These are phyloP conservation scores for Plasmodium malariae DNA, from an alignment of 169 alveolate genomes.

Conservation along the genomic window DNA sequence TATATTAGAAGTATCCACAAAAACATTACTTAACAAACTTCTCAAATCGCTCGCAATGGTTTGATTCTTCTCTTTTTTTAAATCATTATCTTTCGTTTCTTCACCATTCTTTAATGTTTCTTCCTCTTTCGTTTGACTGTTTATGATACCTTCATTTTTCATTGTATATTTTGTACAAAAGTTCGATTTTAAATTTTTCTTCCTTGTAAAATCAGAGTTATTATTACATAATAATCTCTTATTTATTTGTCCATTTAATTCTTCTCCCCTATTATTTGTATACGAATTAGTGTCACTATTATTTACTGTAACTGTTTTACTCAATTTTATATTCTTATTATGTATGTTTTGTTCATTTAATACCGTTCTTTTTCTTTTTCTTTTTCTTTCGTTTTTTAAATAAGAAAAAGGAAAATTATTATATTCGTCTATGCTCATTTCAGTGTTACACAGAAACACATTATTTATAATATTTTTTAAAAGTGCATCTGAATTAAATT, in stretches of 20 bases:
- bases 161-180: background rate
- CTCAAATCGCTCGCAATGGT: background rate
- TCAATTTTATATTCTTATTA: conserved; percentile 2
- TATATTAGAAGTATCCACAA: background rate
- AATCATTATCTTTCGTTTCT: background rate
- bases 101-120: background rate
- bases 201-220: too few species aligned
- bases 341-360: conserved; percentile 1
- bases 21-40: conserved; percentile 8
- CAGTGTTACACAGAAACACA: background rate
- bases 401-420: background rate
- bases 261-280: background rate
- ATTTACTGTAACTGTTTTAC: conserved; percentile 28
- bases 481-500: background rate
- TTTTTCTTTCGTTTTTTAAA: conserved; percentile 11
- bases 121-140: background rate
- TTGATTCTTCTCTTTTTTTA: conserved; percentile 8
- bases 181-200: too few species aligned
- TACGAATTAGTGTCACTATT: conserved; percentile 25
- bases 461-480: conserved; percentile 25
- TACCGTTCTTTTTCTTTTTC: conserved; percentile 17
- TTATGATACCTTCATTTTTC: background rate
- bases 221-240: too few species aligned
- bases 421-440: background rate
- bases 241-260: background rate